Conservation (phyloP, 805 yeast genomes). For the Grigorovia humatica region DNA sequence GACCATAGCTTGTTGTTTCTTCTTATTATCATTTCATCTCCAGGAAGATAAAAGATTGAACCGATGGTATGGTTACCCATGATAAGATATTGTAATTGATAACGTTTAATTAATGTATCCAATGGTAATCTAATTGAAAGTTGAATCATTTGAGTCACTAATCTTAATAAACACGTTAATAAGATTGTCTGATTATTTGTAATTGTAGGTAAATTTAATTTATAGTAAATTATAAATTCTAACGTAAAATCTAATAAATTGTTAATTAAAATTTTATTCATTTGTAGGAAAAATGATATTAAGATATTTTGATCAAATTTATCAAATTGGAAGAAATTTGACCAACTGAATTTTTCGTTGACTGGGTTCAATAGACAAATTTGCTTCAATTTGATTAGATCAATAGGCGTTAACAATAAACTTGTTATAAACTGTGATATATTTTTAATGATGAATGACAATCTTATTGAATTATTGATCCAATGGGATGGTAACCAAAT, state of each 20-base stretch:
- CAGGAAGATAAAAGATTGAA: background rate
- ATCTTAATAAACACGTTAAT: slow-evolving; percentile 32
- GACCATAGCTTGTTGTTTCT: slow-evolving; percentile 5
- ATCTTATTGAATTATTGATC: slow-evolving; percentile 15
- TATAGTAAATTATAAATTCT: slow-evolving; percentile 7
- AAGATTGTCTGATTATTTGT: slow-evolving; percentile 1
- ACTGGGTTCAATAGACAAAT: background rate
- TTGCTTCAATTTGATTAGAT: slow-evolving; percentile 65
- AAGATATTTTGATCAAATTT: slow-evolving; percentile 1
- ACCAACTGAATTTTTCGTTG: background rate
- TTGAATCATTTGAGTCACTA: slow-evolving; percentile 55
- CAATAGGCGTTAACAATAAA: slow-evolving; percentile 66
- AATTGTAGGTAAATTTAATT: slow-evolving; percentile 1
- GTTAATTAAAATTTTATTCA: slow-evolving; percentile 2
- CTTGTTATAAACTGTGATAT: slow-evolving; percentile 67
- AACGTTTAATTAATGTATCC: slow-evolving; percentile 76
- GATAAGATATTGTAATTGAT: slow-evolving; percentile 57
- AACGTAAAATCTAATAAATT: slow-evolving; percentile 6
- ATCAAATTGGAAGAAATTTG: background rate
- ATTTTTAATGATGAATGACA: slow-evolving; percentile 38
- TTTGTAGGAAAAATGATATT: background rate
- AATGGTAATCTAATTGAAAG: slow-evolving; percentile 72
- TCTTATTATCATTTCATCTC: slow-evolving; percentile 3
- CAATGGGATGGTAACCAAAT: slow-evolving; percentile 1
- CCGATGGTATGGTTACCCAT: background rate